Base-by-base conservation (phyloP, 164 flowering plant genomes). In the Nelumbo lutea region DNA sequence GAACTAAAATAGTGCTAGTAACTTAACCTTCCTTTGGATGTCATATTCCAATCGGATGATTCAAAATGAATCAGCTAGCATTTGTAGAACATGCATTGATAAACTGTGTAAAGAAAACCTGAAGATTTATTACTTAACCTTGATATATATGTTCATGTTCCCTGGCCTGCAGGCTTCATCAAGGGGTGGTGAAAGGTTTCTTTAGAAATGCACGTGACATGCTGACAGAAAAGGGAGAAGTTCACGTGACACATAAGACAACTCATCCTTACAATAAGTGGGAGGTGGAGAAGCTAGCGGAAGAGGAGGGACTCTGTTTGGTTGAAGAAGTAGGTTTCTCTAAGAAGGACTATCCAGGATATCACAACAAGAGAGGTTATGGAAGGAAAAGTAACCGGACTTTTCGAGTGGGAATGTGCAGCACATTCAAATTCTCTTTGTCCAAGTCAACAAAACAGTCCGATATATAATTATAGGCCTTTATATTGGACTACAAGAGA, bases 111-210 rank as follows among this genome's bases (percentile, higher is more conserved):
- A 27, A 27, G 27, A 27, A 27, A 27, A 27, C 27, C 27, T 27
- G 27, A 27, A 27, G 27, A 27, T 27, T 27, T 27, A 27, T 27
- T 27, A 27, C 27, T 27, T 27, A 27, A 27, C 27, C 27, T 27
- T 27, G 27, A 11, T 53, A 4, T 53, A 51, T 51, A 6, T 7
- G 3, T 9, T 53, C 1, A 4, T 27, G 27, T 27, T 27, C 27
- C 27, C 27, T 27, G 27, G 27, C 27, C 27, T 27, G 27, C 72
- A 81, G 80, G 45, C 57, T 15, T 3, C 74, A 82, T 58, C 70
- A 67, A 40, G 43, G n/a, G 10, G 63, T 79, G 10, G 73, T 82
- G 45, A 47, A 59, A 3, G 14, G 51, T 82, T 27, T 77, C 65
- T 61, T 79, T 9, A 40, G 64, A 63, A 79, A 65, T 56, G 44